Base-by-base conservation (phyloP, 208 protist species). In the Leishmania turanica region DNA sequence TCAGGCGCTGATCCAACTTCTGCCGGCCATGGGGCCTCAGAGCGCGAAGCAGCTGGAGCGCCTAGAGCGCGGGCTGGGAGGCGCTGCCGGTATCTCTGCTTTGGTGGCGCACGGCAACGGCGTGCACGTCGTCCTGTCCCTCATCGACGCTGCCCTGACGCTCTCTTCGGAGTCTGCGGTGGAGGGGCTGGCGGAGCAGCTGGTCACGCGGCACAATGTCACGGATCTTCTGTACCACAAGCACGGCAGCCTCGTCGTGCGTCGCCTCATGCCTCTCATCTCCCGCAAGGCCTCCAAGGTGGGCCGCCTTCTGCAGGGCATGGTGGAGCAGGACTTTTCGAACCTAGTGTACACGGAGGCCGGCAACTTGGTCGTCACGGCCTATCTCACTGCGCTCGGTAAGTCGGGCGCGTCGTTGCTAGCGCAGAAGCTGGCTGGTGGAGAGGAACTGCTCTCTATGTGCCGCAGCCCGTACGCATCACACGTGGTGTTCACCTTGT, bases 281-380 rank as follows among this genome's bases (percentile, higher is more conserved):
- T 45, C 84, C 7, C 71, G 78, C 54, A 93, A 90, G 80, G 78
- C 86, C 24, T 95, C 89, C 54, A 92, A 91, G 82, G 85, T 91
- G 58, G 92, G 91, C 27, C 80, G 88, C 54, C 81, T 96, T 24
- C 82, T 97, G 64, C 75, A 82, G n/a, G 86, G 75, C 11, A 78
- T 90, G 34, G 85, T 97, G 64, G 89, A 91, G 78, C 88, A 91
- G 54, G 85, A 93, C 49, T 76, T 92, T 70, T 77, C 74, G 34
- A 75, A 79, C 53, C 88, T 96, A 42, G 81, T 89, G 42, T 95
- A 92, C 85, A 91, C 96, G 49, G 69, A 90, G 68, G 90, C 92
- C 42, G 95, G 95, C 65, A 97, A 96, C 87, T 84, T 97, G 34
- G 90, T 93, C 17, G 88, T 94, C 73, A 93, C 96, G 82, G 87